Evolutionary conservation across 768 basidiomycete species (phyloP), one percentile per base, ranked within the genome.

Genomic region (Russula griseocarnosa): DNA sequence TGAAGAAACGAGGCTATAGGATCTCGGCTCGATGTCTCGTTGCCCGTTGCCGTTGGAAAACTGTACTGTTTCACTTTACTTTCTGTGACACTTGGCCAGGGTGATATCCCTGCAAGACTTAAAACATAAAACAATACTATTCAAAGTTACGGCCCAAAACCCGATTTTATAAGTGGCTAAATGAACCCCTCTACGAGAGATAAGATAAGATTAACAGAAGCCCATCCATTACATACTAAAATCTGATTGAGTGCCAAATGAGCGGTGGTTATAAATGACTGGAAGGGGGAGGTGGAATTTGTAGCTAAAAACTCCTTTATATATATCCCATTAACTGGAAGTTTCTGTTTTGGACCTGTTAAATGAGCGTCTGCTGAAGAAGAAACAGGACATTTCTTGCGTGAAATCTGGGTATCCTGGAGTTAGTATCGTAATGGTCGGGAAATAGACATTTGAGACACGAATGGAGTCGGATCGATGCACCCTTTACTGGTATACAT

Each of bases 401-500:
- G 18, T 8, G 18, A n/a, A 11, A n/a, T 46, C 20, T 10, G 44
- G 44, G n/a, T 44, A 20, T 9, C 20, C 4, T 44, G 2, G 20
- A 44, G 42, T 46, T n/a, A 1, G n/a, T 10, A 11, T 22, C n/a
- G 7, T 46, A 0, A 5, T 4, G 44, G 11, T 10, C n/a, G 34
- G n/a, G n/a, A 22, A 22, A n/a, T n/a, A 0, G 44, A 46, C n/a
- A 46, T 46, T 10, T 9, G 44, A 46, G 44, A 9, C 44, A 22
- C n/a, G 44, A 46, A n/a, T n/a, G 10, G 44, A 10, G 13, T 10
- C 10, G 20, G n/a, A 10, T 22, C n/a, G n/a, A 20, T n/a, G 30
- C 30, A 20, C 20, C 32, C 18, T 4, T 62, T 47, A 76, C 55
- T 74, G 74, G 60, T 77, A 77, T 5, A 71, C 67, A 55, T 77